Base-by-base conservation (phyloP, 345 rosid species). In the Eucalyptus lansdowneana region DNA sequence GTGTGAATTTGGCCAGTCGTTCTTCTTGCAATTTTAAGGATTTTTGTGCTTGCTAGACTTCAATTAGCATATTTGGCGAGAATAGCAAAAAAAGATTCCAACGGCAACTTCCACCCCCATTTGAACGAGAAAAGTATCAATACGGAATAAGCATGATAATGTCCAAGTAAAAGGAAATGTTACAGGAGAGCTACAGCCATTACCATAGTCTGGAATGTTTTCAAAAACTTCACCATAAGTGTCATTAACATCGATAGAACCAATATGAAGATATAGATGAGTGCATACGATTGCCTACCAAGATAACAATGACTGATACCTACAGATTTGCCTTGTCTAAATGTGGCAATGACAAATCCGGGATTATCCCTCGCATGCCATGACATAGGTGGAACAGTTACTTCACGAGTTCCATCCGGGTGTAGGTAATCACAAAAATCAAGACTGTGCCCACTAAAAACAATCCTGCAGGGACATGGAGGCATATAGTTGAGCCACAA, bases 361-460 rank as follows among this genome's bases (percentile, higher is more conserved):
- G 96, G 97, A 87, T 92, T 93, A 89, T 92, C 93, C 91, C 94
- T 93, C 44, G 91, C 93, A 88, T 89, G 92, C 97, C 96, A 94
- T 13, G 95, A 83, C 96, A 94, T 93, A 89, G 95, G 88, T 42
- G 96, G 95, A 80, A 95, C 91, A 51, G 92, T 92, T 65, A 95
- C 91, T 90, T 95, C 96, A 5, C 93, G 96, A 10, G 95, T 94
- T 86, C 97, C 96, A 90, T 95, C 96, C 29, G 88, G 65, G 88
- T 94, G 96, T 44, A 91, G 92, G 89, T 92, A 90, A 86, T 94
- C 96, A 90, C 92, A 88, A 89, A 95, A 95, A 88, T 90, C 91
- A 86, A 91, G 92, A 50, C 89, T 88, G 53, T 94, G 97, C 25
- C 94, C 96, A 89, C 94, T 93, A 90, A 94, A 94, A 90, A 94